Base-by-base conservation (phyloP, 768 basidiomycete genomes). In the Leccinellum luteum region DNA sequence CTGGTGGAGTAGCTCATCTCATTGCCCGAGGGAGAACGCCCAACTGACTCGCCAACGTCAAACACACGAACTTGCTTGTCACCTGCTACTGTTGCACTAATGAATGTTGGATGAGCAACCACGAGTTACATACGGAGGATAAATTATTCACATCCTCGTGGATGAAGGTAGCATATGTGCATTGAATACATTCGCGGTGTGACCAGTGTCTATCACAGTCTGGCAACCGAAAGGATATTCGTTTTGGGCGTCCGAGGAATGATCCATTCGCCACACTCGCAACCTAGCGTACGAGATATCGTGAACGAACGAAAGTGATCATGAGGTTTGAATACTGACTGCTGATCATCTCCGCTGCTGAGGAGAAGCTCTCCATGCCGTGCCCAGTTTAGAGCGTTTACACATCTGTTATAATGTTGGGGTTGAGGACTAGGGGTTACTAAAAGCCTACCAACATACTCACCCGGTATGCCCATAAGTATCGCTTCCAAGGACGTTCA, bases 171-270 rank as follows among this genome's bases (percentile, higher is more conserved):
- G 76, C 79, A 91, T 86, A 48, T 90, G 84, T 0, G 82, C 85
- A 62, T 86, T 90, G 76, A 96, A 96, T 48, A 96, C 91, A 65
- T 96, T 96, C 13, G 80, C 84, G 48, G 74, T 80, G 69, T 96
- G 93, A 3, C 90, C 91, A 0, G 93, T 94, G 14, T 78, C 70
- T 51, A 94, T 85, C n/a, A 87, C 81, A 8, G 84, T 78, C 55
- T 82, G 77, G 66, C 82, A 91, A 43, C 74, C 72, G 71, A 85
- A 92, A 27, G 82, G 86, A 74, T 86, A 89, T 43, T 82, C 82
- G 30, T 78, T 69, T 27, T 58, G 64, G 19, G 66, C 61, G 62
- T 80, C 72, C 14, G 56, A 62, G 43, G 61, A 63, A 34, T 58
- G 60, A 65, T 89, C 83, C 66, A 90, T 81, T 44, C 81, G 75